phyloP scores from a whole-genome alignment of 2,329 filamentous ascomycete species.

The Cadophora sp. region DNA sequence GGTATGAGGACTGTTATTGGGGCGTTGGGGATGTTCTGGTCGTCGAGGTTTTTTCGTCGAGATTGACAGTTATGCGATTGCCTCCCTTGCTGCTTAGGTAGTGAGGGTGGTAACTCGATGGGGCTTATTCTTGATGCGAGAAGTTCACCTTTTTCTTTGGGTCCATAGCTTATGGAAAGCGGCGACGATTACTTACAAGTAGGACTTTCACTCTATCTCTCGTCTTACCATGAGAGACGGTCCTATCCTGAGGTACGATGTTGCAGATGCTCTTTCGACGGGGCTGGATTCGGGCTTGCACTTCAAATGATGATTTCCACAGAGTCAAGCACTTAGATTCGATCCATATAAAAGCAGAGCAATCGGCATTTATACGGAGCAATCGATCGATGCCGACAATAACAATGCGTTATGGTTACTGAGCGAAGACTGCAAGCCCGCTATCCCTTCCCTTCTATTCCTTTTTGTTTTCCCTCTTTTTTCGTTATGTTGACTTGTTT shows the following conservation, averaged over 20 bases:
- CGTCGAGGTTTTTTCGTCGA: conserved; percentile 80
- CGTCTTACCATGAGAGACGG: conserved; percentile 47
- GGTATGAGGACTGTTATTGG: conserved; percentile 51
- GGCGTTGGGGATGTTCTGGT: conserved; percentile 53
- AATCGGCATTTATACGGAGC: too few species aligned
- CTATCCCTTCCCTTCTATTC: conserved; percentile 25
- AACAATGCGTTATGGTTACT: conserved; percentile 60
- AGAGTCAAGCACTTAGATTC: conserved; percentile 97
- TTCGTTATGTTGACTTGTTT: neutral
- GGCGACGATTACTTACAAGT: conserved; percentile 43
- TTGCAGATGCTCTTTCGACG: conserved; percentile 70
- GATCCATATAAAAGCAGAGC: conserved; percentile 50
- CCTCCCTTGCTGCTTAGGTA: conserved; percentile 51
- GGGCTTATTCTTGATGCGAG: conserved; percentile 99
- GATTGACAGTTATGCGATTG: conserved; percentile 99
- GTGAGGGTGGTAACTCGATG: conserved; percentile 90
- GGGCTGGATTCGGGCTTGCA: conserved; percentile 67
- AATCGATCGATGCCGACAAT: conserved; percentile 53
- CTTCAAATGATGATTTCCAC: conserved; percentile 90
- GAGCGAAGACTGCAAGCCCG: conserved; percentile 48
- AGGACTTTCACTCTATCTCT: conserved; percentile 41
- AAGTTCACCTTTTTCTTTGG: conserved; percentile 61
- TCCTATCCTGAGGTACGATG: conserved; percentile 36
- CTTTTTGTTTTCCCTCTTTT: neutral
- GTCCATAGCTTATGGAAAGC: conserved; percentile 63